Percentiles rank a stretch among this genome's conserved stretches.
Evolutionary conservation across 2,329 filamentous ascomycete species (phyloP).

Genomic region (Colletotrichum plurivorum): DNA sequence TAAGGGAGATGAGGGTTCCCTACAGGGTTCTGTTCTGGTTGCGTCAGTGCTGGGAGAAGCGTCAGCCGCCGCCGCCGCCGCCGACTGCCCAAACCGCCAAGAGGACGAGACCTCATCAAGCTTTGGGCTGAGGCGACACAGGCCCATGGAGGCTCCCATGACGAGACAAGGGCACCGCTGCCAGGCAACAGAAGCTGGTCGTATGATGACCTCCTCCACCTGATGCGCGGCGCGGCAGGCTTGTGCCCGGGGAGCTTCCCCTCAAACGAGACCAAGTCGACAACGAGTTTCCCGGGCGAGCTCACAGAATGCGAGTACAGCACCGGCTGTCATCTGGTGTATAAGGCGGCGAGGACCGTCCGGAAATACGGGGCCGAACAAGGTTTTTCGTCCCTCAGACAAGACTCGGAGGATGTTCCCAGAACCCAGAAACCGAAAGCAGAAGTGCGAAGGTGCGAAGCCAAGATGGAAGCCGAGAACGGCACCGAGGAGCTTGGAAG

Average conservation of each 20-base stretch:
- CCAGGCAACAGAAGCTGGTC: background rate
- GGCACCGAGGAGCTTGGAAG: conserved; percentile 4
- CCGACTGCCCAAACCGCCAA: conserved; percentile 30
- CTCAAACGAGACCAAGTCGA: conserved; percentile 4
- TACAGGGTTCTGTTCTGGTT: background rate
- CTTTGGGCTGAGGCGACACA: conserved; percentile 30
- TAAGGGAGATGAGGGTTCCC: background rate
- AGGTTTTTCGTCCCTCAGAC: conserved; percentile 22
- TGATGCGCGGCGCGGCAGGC: conserved; percentile 27
- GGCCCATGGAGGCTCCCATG: conserved; percentile 9
- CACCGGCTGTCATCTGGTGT: conserved; percentile 32
- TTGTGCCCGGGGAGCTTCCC: conserved; percentile 12
- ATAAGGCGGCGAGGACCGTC: conserved; percentile 13
- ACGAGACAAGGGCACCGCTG: conserved; percentile 13
- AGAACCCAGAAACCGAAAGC: conserved; percentile 4
- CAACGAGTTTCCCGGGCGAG: background rate
- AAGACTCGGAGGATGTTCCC: conserved; percentile 18
- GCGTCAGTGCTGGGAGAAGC: background rate
- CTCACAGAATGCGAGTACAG: conserved; percentile 3
- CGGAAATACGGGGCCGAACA: conserved; percentile 12
- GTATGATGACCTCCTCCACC: conserved; percentile 21
- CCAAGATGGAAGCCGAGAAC: conserved; percentile 1
- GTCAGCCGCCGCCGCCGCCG: conserved; percentile 16
- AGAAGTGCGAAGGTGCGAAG: conserved; percentile 1
- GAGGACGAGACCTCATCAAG: conserved; percentile 26